These are phyloP conservation scores for Aspergillus sp. DNA, from an alignment of 2,329 filamentous ascomycete genomes.

Conservation along the genomic window DNA sequence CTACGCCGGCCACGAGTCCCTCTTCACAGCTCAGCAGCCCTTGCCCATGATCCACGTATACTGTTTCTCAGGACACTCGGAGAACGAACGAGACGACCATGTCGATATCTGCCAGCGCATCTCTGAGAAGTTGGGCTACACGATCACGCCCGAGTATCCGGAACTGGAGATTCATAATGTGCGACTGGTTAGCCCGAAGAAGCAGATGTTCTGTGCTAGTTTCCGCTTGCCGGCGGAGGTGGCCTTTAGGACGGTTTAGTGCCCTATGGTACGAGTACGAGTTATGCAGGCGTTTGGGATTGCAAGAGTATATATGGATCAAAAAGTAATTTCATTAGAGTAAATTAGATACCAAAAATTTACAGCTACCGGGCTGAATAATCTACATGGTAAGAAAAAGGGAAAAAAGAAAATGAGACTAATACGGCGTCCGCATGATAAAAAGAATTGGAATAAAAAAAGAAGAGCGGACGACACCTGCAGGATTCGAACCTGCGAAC, in stretches of 20 bases:
- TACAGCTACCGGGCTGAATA: too few species aligned
- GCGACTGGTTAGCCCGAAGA: slow-evolving; percentile 82
- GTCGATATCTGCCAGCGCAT: slow-evolving; percentile 61
- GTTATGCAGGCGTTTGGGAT: slow-evolving; percentile 9
- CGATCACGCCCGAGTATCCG: slow-evolving; percentile 50
- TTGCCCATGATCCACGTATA: slow-evolving; percentile 89
- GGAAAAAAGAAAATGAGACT: too few species aligned
- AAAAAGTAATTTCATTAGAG: too few species aligned
- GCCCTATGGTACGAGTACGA: neutral
- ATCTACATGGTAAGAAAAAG: too few species aligned
- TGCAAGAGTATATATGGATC: too few species aligned
- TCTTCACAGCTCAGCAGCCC: slow-evolving; percentile 56
- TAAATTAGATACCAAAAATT: too few species aligned
- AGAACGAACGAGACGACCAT: slow-evolving; percentile 58
- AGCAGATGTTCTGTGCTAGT: slow-evolving; percentile 93
- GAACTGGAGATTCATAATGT: slow-evolving; percentile 58
- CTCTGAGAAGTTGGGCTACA: slow-evolving; percentile 52
- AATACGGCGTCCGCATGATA: too few species aligned
- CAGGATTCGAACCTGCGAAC: too few species aligned
- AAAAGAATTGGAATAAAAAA: too few species aligned
- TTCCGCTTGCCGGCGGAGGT: slow-evolving; percentile 79
- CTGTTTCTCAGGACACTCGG: slow-evolving; percentile 80
- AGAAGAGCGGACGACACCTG: too few species aligned
- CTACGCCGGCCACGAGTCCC: slow-evolving; percentile 62
- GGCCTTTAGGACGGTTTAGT: slow-evolving; percentile 54